These are phyloP conservation scores for Mentha longifolia DNA, from an alignment of 257 asterid species.

Conservation along the genomic window DNA sequence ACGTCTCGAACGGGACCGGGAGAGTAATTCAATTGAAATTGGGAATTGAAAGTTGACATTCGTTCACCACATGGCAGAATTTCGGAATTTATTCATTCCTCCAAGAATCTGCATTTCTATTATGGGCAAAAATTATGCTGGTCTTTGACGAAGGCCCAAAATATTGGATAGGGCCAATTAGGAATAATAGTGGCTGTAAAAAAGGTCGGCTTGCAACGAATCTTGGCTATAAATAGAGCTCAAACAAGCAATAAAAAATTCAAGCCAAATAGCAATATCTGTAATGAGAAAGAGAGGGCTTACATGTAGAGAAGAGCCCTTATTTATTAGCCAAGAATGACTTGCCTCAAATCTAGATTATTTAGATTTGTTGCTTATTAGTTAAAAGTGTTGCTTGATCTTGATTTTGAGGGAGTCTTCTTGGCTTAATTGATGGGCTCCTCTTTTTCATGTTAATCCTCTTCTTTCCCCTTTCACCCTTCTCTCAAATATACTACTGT, in stretches of 20 bases:
- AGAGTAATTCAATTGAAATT: not conserved
- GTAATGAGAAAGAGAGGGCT: constrained; percentile 28
- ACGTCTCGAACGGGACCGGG: too few relatives aligned
- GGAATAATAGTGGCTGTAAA: not conserved
- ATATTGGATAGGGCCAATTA: not conserved
- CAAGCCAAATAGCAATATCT: too few relatives aligned
- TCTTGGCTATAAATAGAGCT: not conserved
- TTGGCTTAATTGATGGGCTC: too few relatives aligned
- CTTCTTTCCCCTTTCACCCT: too few relatives aligned
- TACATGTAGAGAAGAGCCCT: constrained; percentile 29
- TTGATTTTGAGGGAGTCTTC: too few relatives aligned
- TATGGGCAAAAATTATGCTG: not conserved
- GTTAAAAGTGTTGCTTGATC: not conserved
- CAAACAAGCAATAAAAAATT: not conserved
- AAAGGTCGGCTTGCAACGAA: not conserved
- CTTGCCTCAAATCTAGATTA: constrained; percentile 23
- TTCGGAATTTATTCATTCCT: not conserved
- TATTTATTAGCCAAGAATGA: constrained; percentile 38
- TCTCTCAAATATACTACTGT: too few relatives aligned
- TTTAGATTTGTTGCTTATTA: too few relatives aligned
- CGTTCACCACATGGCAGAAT: not conserved
- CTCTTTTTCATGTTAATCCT: not conserved
- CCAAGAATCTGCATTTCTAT: not conserved
- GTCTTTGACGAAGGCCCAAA: not conserved
- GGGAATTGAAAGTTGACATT: constrained; percentile 4